Conservation (phyloP, 164 flowering plant species). For the Pachysandra terminalis region DNA sequence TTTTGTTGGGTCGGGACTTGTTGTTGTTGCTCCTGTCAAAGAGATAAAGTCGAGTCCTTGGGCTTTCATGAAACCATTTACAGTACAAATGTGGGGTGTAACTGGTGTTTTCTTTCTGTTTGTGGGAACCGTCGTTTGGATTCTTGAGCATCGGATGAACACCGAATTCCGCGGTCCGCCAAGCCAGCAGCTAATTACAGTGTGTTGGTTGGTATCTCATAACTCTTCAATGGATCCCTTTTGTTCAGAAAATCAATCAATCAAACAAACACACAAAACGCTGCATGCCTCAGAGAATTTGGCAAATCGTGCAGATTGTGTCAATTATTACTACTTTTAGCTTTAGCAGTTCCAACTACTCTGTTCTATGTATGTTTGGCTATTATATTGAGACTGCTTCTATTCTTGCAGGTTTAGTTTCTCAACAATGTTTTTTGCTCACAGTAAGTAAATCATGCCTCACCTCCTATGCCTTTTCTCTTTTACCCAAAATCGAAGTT, state of each 20-base stretch:
- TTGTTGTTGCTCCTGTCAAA: constrained; percentile 73
- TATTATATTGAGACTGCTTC: background rate
- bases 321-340: background rate
- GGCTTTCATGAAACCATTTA: constrained; percentile 87
- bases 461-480: background rate
- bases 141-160: constrained; percentile 85
- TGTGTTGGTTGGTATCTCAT: constrained; percentile 64
- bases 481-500: too few relatives aligned
- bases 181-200: constrained; percentile 67
- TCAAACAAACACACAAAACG: too few relatives aligned
- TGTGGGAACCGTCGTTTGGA: constrained; percentile 92
- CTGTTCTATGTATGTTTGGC: background rate
- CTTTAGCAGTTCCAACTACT: too few relatives aligned
- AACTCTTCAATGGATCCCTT: background rate
- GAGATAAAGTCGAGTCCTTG: constrained; percentile 59
- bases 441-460: constrained; percentile 50
- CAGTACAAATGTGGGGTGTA: constrained; percentile 74
- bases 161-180: constrained; percentile 90
- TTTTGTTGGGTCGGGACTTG: constrained; percentile 79
- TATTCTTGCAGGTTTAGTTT: constrained; percentile 84
- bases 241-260: background rate
- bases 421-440: constrained; percentile 94
- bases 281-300: too few relatives aligned
- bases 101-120: constrained; percentile 76
- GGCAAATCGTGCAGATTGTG: too few relatives aligned